Evolutionary conservation across 345 rosid species (phyloP).

Genomic region (Acer campestre): DNA sequence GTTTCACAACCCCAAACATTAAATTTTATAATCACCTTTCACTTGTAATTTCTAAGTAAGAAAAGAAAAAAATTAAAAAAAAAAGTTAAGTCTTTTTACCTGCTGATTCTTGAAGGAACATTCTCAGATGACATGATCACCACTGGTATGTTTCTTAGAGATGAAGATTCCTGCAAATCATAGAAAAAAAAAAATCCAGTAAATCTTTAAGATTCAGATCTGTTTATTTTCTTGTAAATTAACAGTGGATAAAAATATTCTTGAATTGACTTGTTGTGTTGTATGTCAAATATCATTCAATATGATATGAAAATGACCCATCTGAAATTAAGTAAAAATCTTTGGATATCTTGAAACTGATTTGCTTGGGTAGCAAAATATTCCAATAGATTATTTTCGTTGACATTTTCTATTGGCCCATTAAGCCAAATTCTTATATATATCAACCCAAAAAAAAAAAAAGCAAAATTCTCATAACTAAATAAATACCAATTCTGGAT

Average conservation of each 20-base stretch:
- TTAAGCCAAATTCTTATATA: not conserved
- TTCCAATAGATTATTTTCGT: slow-evolving; percentile 25
- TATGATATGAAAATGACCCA: slow-evolving; percentile 14
- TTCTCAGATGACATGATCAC: slow-evolving; percentile 86
- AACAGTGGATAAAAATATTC: not conserved
- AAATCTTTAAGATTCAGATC: slow-evolving; percentile 18
- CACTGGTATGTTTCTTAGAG: slow-evolving; percentile 62
- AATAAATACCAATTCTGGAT: not conserved
- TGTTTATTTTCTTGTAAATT: not conserved
- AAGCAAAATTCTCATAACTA: too few relatives aligned
- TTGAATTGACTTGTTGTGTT: too few relatives aligned
- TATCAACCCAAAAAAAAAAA: too few relatives aligned
- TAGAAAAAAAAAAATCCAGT: slow-evolving; percentile 5
- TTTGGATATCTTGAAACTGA: slow-evolving; percentile 24
- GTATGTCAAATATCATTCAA: not conserved
- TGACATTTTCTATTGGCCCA: slow-evolving; percentile 26
- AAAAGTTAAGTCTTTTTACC: slow-evolving; percentile 34
- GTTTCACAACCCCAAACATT: not conserved
- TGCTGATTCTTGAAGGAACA: slow-evolving; percentile 67
- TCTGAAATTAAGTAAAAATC: slow-evolving; percentile 18
- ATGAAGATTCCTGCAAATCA: slow-evolving; percentile 57
- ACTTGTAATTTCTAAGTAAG: not conserved
- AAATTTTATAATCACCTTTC: not conserved
- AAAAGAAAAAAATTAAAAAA: not conserved
- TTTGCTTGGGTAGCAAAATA: slow-evolving; percentile 32